A percentile compares a stretch with the other conserved stretches of the same genome.
Evolutionary conservation across 306 rosid species (phyloP).

Genomic region (Vigna reflexopilosa): DNA sequence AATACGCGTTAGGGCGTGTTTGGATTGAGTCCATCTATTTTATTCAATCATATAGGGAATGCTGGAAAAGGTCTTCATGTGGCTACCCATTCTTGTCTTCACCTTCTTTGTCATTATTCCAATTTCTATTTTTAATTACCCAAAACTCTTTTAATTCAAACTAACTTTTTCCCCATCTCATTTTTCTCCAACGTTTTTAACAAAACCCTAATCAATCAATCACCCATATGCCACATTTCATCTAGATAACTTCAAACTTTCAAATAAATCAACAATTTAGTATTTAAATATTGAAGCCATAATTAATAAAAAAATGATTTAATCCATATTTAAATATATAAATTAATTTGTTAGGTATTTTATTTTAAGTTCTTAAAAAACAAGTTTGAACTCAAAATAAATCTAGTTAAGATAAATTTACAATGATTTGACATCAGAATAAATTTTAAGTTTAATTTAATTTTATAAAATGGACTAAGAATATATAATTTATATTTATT

Average conservation of each 20-base stretch:
- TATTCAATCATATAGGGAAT: slow-evolving; percentile 5
- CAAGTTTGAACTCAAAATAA: no score
- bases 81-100: slow-evolving; percentile 51
- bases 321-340: no score
- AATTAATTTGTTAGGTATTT: no score
- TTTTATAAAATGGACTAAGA: no score
- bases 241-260: not conserved
- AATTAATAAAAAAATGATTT: no score
- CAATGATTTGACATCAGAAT: no score
- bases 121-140: not conserved
- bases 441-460: no score
- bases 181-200: slow-evolving; percentile 1
- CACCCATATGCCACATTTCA: not conserved
- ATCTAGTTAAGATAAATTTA: no score
- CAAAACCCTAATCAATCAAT: not conserved
- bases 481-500: no score
- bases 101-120: slow-evolving; percentile 44
- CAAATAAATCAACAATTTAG: no score
- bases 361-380: no score
- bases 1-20: slow-evolving; percentile 39
- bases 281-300: no score
- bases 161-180: slow-evolving; percentile 28
- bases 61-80: slow-evolving; percentile 35
- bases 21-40: slow-evolving; percentile 33
- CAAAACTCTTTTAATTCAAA: slow-evolving; percentile 35